These are phyloP conservation scores for Actinidia arguta DNA, from an alignment of 179 eudicot species.

Conservation along the genomic window DNA sequence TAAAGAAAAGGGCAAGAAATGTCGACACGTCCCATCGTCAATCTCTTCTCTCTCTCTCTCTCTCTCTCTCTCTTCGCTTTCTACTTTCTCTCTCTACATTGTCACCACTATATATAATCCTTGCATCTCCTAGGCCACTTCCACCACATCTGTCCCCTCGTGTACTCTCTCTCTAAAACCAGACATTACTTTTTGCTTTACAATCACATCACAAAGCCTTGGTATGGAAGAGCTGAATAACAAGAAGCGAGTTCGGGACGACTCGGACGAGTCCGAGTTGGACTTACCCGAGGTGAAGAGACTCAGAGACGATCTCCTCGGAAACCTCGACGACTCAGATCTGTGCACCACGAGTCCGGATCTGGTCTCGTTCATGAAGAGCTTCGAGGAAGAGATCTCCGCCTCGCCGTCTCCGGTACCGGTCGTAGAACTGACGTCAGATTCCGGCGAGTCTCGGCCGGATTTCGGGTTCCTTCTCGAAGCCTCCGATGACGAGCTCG, in stretches of 20 bases:
- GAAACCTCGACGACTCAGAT: conserved; percentile 59
- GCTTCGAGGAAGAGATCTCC: conserved; percentile 66
- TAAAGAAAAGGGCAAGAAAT: background rate
- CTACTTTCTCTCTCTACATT: conserved; percentile 16
- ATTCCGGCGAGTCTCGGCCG: conserved; percentile 42
- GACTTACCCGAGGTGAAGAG: conserved; percentile 53
- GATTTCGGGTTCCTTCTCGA: conserved; percentile 53
- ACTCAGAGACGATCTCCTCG: conserved; percentile 56
- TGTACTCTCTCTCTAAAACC: background rate
- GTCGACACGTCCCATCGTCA: conserved; percentile 3
- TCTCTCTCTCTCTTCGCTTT: conserved; percentile 16
- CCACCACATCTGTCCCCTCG: conserved; percentile 2
- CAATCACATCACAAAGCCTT: no score
- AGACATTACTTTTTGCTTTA: no score
- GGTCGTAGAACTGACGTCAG: conserved; percentile 27
- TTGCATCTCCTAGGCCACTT: background rate
- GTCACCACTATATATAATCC: conserved; percentile 26
- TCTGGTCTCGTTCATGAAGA: conserved; percentile 72
- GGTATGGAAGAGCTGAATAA: conserved; percentile 32
- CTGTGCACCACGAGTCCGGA: conserved; percentile 37
- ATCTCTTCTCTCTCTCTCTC: background rate
- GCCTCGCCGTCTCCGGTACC: conserved; percentile 20
- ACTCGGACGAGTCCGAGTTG: conserved; percentile 44
- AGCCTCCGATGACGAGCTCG: conserved; percentile 70
- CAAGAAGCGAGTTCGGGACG: conserved; percentile 50